Conservation (phyloP, 2,329 filamentous ascomycete genomes). For the Penicillium polonicum region DNA sequence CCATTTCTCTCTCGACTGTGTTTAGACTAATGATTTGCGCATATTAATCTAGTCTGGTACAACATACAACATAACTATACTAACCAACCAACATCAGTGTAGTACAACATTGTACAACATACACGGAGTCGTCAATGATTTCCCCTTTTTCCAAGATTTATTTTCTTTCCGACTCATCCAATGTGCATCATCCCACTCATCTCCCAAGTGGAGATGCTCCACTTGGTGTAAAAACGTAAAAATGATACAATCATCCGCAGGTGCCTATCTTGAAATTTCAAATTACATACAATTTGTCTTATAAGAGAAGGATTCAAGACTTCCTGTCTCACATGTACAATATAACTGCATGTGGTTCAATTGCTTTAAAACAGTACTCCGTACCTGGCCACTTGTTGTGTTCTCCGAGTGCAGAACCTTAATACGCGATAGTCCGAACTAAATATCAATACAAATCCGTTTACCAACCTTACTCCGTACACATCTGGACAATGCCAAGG, state of each 20-base stretch:
- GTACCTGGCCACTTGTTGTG: neutral
- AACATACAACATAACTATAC: neutral
- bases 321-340: neutral
- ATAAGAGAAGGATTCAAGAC: neutral
- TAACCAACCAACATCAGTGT: too few relatives aligned
- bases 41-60: neutral
- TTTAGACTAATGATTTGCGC: too few relatives aligned
- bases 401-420: neutral
- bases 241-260: neutral
- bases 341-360: neutral
- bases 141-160: neutral
- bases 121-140: neutral
- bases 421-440: neutral
- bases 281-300: neutral
- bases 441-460: neutral
- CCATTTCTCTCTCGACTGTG: neutral
- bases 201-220: neutral
- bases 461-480: neutral
- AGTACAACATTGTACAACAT: neutral
- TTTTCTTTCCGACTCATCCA: neutral
- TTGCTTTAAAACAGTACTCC: neutral
- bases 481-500: neutral
- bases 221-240: neutral
- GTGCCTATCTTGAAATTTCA: neutral
- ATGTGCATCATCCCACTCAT: neutral